Evolutionary conservation across 2,329 filamentous ascomycete genomes (phyloP).

Genomic region (Aspergillus pseudonomiae): DNA sequence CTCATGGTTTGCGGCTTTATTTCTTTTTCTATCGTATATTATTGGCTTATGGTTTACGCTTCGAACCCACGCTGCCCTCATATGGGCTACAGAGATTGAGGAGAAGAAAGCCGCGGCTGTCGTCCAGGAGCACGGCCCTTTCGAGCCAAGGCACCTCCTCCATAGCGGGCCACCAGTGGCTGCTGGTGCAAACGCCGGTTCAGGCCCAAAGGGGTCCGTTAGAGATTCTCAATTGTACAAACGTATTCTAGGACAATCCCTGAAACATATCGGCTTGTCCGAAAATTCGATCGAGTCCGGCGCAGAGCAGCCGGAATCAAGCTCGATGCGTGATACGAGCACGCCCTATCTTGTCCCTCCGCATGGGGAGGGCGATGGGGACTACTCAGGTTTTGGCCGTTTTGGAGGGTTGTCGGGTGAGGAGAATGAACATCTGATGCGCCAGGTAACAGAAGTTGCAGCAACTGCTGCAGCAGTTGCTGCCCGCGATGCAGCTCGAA

Average conservation of each 20-base stretch:
- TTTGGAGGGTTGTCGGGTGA: conserved; percentile 73
- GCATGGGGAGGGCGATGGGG: conserved; percentile 56
- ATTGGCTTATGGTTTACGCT: conserved; percentile 96
- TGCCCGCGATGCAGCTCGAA: conserved; percentile 70
- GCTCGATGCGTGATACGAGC: conserved; percentile 25
- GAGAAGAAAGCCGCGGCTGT: conserved; percentile 65
- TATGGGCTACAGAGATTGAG: conserved; percentile 86
- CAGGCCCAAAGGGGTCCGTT: conserved; percentile 67
- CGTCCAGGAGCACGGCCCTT: conserved; percentile 32
- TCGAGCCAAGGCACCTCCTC: conserved; percentile 40
- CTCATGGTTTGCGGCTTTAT: conserved; percentile 81
- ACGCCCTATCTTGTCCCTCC: conserved; percentile 75
- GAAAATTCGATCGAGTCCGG: conserved; percentile 51
- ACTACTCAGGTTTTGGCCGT: conserved; percentile 24
- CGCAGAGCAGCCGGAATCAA: conserved; percentile 31
- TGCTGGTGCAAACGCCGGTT: conserved; percentile 48
- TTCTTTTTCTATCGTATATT: conserved; percentile 89
- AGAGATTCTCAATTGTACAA: conserved; percentile 90
- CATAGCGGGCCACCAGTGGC: conserved; percentile 33
- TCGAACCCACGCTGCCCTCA: conserved; percentile 91
- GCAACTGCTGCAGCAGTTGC: conserved; percentile 88
- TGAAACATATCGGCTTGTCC: conserved; percentile 77
- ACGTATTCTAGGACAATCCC: conserved; percentile 85
- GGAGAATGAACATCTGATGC: conserved; percentile 78
- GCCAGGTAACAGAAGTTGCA: conserved; percentile 90